Percentiles rank a stretch among this genome's conserved stretches.
Evolutionary conservation across 306 rosid species (phyloP).

Genomic region (Aeschynomene evenia): DNA sequence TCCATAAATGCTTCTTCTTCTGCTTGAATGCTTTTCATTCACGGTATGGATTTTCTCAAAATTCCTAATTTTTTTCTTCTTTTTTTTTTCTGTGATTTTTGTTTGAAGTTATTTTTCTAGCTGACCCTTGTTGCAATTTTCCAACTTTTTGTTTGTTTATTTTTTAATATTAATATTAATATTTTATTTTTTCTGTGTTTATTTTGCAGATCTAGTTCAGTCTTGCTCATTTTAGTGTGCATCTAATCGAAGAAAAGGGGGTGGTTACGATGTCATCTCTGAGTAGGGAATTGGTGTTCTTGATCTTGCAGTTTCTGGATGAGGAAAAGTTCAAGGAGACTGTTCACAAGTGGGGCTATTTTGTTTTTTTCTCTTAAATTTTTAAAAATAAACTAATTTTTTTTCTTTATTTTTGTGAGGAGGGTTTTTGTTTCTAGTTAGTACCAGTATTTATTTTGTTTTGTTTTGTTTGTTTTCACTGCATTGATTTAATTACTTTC

Average conservation of each 20-base stretch:
- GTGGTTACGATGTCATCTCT: constrained; percentile 81
- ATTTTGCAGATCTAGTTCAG: constrained; percentile 76
- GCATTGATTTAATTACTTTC: constrained; percentile 38
- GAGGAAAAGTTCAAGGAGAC: constrained; percentile 99
- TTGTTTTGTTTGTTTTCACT: not conserved
- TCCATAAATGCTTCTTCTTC: constrained; percentile 18
- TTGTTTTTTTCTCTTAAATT: constrained; percentile 7
- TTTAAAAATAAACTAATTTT: not conserved
- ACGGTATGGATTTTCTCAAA: constrained; percentile 25
- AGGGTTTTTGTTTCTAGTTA: too few species aligned
- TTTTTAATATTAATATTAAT: not conserved
- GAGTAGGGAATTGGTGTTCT: constrained; percentile 96
- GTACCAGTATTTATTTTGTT: not conserved
- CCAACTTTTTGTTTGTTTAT: not conserved
- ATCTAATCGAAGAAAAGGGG: constrained; percentile 46
- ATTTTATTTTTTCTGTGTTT: not conserved
- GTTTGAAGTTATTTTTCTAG: constrained; percentile 19
- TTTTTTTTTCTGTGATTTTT: constrained; percentile 21
- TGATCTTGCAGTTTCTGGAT: constrained; percentile 98
- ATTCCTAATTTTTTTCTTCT: constrained; percentile 6
- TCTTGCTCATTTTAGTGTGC: constrained; percentile 43
- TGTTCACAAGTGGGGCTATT: constrained; percentile 84
- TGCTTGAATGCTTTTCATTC: constrained; percentile 39
- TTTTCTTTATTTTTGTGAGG: constrained; percentile 22
- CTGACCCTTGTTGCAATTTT: constrained; percentile 28